These are phyloP conservation scores for Tylopilus orsonianus DNA, from an alignment of 1,284 basidiomycete genomes.

Conservation along the genomic window DNA sequence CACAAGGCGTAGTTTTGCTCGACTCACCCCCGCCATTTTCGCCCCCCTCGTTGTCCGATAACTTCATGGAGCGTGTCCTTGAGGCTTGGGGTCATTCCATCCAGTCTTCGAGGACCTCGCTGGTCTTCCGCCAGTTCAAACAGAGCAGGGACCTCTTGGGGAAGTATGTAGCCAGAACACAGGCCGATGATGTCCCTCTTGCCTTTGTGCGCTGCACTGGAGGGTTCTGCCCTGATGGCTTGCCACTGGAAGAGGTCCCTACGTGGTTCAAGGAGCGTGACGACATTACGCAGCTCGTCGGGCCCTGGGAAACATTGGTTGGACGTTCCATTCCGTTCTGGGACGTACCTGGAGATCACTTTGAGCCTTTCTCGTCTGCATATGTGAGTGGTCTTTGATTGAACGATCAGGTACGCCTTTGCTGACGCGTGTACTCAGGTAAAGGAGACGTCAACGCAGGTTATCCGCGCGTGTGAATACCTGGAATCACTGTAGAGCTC, in stretches of 20 bases:
- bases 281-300: constrained; percentile 34
- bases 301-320: constrained; percentile 51
- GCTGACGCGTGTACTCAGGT: constrained; percentile 14
- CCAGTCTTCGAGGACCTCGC: constrained; percentile 11
- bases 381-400: constrained; percentile 46
- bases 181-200: constrained; percentile 34
- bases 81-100: constrained; percentile 15
- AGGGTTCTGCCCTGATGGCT: constrained; percentile 36
- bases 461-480: constrained; percentile 21
- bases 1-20: constrained; percentile 62
- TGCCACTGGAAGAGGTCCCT: constrained; percentile 37
- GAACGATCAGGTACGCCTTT: not conserved
- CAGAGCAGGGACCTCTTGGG: constrained; percentile 43
- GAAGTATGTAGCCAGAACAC: constrained; percentile 36
- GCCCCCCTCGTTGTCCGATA: constrained; percentile 47
- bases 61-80: constrained; percentile 42
- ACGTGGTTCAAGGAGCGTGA: constrained; percentile 52
- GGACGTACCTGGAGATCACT: constrained; percentile 68
- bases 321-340: constrained; percentile 41
- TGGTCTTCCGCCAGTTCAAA: constrained; percentile 41
- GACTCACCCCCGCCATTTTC: constrained; percentile 60
- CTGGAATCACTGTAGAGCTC: constrained; percentile 20
- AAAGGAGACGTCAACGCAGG: constrained; percentile 26
- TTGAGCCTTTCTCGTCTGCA: constrained; percentile 50
- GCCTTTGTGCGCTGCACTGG: constrained; percentile 47